Evolutionary conservation across 2,329 filamentous ascomycete genomes (phyloP).

Genomic region (Pseudocercospora macadamiae): DNA sequence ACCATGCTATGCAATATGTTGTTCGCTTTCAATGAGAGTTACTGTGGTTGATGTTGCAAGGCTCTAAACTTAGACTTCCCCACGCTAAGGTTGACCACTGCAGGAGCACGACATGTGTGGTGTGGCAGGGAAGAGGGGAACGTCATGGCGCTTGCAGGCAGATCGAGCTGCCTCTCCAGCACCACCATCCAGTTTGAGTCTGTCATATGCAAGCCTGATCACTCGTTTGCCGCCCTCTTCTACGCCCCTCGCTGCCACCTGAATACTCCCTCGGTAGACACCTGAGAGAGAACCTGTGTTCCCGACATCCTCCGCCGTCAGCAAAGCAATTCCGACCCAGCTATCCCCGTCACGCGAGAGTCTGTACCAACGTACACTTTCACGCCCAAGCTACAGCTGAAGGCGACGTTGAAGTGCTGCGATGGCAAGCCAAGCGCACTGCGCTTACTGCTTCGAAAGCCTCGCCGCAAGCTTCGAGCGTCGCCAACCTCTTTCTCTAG

Average conservation of each 20-base stretch:
- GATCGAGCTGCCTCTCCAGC: neutral
- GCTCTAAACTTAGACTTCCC: neutral
- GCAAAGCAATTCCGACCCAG: neutral
- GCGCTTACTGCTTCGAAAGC: constrained; percentile 89
- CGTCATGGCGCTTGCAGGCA: neutral
- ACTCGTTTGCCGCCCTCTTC: neutral
- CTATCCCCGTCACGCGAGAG: neutral
- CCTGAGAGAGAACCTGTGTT: neutral
- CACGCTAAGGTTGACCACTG: neutral
- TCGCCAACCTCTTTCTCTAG: constrained; percentile 68
- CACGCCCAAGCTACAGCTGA: neutral
- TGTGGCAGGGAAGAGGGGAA: constrained; percentile 1
- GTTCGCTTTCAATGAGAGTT: too few relatives aligned
- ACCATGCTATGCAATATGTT: too few relatives aligned
- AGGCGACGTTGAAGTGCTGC: neutral
- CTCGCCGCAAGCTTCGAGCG: constrained; percentile 75
- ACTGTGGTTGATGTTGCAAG: neutral
- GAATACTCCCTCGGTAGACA: neutral
- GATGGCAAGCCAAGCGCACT: constrained; percentile 87
- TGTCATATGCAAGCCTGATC: neutral
- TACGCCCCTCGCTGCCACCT: neutral
- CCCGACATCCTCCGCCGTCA: neutral
- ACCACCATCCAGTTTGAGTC: neutral
- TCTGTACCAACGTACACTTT: too few relatives aligned
- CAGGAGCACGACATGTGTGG: neutral